Conservation (phyloP, 768 basidiomycete species). For the Plicaturopsis crispa region DNA sequence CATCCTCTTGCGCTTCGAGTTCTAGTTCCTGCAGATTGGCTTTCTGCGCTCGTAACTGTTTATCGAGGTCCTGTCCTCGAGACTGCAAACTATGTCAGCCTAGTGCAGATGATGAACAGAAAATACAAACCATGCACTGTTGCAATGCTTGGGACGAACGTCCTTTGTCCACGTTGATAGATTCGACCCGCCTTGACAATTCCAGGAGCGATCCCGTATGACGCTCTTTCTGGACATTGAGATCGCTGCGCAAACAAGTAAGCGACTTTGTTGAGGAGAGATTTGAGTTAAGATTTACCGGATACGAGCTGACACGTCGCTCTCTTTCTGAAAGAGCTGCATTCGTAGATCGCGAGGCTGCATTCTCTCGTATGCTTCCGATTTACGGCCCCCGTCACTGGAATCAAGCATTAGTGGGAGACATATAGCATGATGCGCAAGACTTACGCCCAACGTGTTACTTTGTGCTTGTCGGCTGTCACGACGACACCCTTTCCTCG, state of each 20-base stretch:
- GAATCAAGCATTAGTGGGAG: neutral
- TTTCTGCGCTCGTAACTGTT: neutral
- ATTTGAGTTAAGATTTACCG: neutral
- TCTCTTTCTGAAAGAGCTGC: neutral
- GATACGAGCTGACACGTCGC: too few species aligned
- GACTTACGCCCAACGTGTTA: neutral
- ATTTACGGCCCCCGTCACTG: neutral
- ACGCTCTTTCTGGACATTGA: too few species aligned
- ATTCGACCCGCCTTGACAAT: too few species aligned
- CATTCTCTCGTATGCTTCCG: neutral
- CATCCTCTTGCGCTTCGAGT: conserved; percentile 61
- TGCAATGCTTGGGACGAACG: neutral
- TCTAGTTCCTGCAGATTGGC: neutral
- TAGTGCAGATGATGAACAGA: too few species aligned
- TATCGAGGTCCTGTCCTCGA: too few species aligned
- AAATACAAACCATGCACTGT: neutral
- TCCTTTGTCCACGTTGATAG: neutral
- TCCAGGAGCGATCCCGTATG: too few species aligned
- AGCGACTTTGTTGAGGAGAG: neutral
- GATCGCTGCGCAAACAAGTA: too few species aligned
- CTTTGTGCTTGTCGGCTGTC: neutral
- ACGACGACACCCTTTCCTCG: neutral
- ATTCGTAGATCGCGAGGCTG: neutral
- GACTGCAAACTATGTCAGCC: too few species aligned
- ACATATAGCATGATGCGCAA: neutral